Evolutionary conservation across 2,329 filamentous ascomycete species (phyloP).

Genomic region (Aspergillus ochraceoroseus): DNA sequence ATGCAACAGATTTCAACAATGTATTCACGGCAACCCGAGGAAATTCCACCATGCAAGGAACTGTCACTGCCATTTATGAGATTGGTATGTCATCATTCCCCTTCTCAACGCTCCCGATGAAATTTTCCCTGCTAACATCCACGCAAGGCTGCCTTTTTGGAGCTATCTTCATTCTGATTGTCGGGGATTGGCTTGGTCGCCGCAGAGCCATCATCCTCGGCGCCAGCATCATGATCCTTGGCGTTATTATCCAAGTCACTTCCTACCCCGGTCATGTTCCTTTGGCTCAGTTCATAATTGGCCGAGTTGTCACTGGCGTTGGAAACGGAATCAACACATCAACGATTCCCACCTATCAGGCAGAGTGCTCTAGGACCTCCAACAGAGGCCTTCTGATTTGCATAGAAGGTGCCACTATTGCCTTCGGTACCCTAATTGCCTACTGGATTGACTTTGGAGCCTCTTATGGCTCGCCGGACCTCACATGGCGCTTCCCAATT

Average conservation of each 20-base stretch:
- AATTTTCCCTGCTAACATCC: no score
- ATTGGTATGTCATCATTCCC: conserved; percentile 5
- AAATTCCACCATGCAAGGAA: conserved; percentile 14
- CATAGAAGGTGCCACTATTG: conserved; percentile 20
- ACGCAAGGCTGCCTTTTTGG: conserved; percentile 25
- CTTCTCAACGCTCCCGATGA: no score
- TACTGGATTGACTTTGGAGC: conserved; percentile 22
- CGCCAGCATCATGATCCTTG: conserved; percentile 18
- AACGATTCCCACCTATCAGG: conserved; percentile 21
- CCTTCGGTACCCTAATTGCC: conserved; percentile 17
- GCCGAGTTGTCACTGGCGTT: conserved; percentile 21
- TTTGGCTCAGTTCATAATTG: conserved; percentile 20
- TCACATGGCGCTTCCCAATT: conserved; percentile 21
- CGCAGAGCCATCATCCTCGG: conserved; percentile 17
- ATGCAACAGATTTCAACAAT: conserved; percentile 14
- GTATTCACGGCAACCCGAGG: conserved; percentile 12
- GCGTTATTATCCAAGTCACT: conserved; percentile 20
- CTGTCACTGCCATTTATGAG: conserved; percentile 15
- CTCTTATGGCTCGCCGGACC: conserved; percentile 12
- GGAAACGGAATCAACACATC: conserved; percentile 22
- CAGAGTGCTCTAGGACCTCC: conserved; percentile 19
- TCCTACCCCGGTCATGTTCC: conserved; percentile 14
- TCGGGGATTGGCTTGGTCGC: conserved; percentile 16
- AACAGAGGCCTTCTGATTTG: conserved; percentile 21
- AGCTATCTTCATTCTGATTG: conserved; percentile 17